A percentile compares a stretch with the other conserved stretches of the same genome.
Evolutionary conservation across 345 rosid genomes (phyloP).

Genomic region (Brassica incana): DNA sequence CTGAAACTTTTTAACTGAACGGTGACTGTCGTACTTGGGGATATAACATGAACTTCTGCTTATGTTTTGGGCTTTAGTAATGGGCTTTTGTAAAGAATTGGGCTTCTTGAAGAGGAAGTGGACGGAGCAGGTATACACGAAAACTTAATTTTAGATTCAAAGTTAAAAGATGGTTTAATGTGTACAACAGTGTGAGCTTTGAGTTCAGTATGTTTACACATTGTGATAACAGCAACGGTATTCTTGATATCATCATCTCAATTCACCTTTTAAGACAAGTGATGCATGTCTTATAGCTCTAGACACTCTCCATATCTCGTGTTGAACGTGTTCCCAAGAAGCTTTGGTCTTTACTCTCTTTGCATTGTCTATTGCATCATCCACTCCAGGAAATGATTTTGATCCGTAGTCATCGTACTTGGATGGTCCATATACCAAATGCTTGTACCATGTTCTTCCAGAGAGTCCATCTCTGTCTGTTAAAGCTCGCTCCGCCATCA

Average conservation of each 20-base stretch:
- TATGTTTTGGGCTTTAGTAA: not conserved
- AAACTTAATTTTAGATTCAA: not conserved
- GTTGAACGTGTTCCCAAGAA: conserved; percentile 71
- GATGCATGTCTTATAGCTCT: conserved; percentile 71
- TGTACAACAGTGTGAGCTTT: too few species aligned
- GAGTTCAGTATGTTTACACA: not conserved
- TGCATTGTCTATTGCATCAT: conserved; percentile 68
- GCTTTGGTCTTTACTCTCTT: conserved; percentile 48
- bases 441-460: conserved; percentile 69
- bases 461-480: conserved; percentile 71
- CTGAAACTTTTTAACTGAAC: conserved; percentile 14
- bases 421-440: conserved; percentile 76
- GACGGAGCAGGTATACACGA: too few species aligned
- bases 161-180: too few species aligned
- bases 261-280: conserved; percentile 59
- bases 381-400: conserved; percentile 71
- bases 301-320: conserved; percentile 78
- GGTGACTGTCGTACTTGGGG: not conserved
- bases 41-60: not conserved
- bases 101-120: not conserved
- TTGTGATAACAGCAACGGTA: too few species aligned
- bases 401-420: conserved; percentile 79
- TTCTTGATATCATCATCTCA: conserved; percentile 46
- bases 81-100: conserved; percentile 5
- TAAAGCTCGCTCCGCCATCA: conserved; percentile 82